Evolutionary conservation across 176 grass and related monocot species (phyloP).

Genomic region (Hsuehochloa calcarea): DNA sequence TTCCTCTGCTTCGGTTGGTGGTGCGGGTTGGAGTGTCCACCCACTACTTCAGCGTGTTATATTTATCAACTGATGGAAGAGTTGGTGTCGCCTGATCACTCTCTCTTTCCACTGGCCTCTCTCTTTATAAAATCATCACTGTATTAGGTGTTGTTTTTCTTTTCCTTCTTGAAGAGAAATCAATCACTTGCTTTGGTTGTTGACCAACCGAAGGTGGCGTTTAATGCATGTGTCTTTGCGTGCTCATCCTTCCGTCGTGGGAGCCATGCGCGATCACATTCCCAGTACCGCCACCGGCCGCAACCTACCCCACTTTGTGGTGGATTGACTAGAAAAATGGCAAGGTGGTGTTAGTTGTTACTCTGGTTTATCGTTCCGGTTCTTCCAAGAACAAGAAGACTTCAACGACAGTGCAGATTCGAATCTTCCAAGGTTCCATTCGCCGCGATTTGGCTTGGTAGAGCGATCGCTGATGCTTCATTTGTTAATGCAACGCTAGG

Average conservation of each 20-base stretch:
- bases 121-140: not conserved
- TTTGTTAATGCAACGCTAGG: no score
- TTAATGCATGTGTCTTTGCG: not conserved
- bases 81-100: slow-evolving; percentile 19
- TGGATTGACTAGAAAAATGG: not conserved
- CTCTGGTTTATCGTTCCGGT: not conserved
- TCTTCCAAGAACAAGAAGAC: not conserved
- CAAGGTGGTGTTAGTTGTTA: no score
- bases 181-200: not conserved
- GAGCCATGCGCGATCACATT: not conserved
- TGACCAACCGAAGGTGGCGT: no score
- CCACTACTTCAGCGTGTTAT: not conserved
- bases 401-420: not conserved
- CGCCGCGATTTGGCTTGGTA: not conserved
- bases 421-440: not conserved
- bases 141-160: not conserved
- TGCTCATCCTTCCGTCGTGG: not conserved
- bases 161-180: not conserved
- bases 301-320: not conserved
- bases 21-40: not conserved
- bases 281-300: not conserved
- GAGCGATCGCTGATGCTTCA: no score
- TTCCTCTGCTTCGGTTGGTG: not conserved
- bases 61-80: not conserved
- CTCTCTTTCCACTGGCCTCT: not conserved